These are phyloP conservation scores for Cladochytrium replicatum DNA, from an alignment of 192 early-diverging fungal species.

Conservation along the genomic window DNA sequence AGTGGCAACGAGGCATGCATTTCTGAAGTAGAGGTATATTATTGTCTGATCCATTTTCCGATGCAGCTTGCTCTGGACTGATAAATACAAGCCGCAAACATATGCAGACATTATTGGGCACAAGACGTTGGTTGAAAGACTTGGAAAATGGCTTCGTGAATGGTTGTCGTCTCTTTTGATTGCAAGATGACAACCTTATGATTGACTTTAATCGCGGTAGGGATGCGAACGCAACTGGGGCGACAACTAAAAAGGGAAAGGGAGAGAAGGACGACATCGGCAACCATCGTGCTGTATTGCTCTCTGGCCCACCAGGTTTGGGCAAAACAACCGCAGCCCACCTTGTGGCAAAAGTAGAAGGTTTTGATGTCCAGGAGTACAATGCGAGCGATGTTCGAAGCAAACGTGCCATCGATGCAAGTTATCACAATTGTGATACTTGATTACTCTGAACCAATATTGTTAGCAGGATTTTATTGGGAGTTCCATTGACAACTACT, in stretches of 20 bases:
- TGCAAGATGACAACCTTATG: neutral
- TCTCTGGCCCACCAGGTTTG: slow-evolving; percentile 94
- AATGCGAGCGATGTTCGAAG: slow-evolving; percentile 95
- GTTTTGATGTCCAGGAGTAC: slow-evolving; percentile 82
- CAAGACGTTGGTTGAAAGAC: slow-evolving; percentile 52
- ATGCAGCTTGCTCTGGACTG: slow-evolving; percentile 94
- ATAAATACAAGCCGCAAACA: slow-evolving; percentile 80
- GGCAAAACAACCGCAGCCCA: slow-evolving; percentile 96
- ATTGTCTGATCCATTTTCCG: neutral
- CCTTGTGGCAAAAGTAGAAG: slow-evolving; percentile 67
- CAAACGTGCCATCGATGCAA: slow-evolving; percentile 74
- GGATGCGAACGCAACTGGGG: slow-evolving; percentile 39
- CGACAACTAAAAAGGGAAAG: slow-evolving; percentile 40
- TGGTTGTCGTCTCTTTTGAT: slow-evolving; percentile 44
- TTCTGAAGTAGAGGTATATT: neutral
- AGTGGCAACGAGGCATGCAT: neutral
- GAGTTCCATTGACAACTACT: slow-evolving; percentile 42
- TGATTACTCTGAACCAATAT: neutral
- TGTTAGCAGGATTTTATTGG: slow-evolving; percentile 29
- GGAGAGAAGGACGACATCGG: slow-evolving; percentile 40
- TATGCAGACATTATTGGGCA: slow-evolving; percentile 84
- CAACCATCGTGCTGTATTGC: slow-evolving; percentile 55
- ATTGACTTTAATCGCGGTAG: neutral
- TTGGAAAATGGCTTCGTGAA: slow-evolving; percentile 62
- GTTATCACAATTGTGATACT: slow-evolving; percentile 3